A percentile compares a stretch with the other conserved stretches of the same genome.
phyloP scores from a whole-genome alignment of 495 filamentous ascomycete species.

The Aspergillus steynii region DNA sequence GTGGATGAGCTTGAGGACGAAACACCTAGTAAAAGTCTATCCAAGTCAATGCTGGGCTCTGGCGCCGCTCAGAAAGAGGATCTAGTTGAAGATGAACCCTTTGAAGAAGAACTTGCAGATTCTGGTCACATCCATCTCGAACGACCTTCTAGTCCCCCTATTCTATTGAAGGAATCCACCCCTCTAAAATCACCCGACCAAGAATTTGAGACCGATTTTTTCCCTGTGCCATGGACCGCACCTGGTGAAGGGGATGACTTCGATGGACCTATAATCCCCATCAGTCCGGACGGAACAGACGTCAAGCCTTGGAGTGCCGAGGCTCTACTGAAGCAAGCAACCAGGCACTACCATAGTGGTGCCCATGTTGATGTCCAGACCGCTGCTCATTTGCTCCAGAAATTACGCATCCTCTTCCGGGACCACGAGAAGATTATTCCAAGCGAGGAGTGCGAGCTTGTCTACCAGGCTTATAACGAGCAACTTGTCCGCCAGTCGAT shows the following conservation, averaged over 20 bases:
- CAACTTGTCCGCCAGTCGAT: constrained; percentile 64
- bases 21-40: constrained; percentile 12
- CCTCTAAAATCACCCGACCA: constrained; percentile 23
- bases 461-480: constrained; percentile 65
- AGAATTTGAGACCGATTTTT: neutral
- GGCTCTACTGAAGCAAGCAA: constrained; percentile 44
- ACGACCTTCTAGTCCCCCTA: constrained; percentile 44
- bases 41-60: constrained; percentile 25
- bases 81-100: constrained; percentile 20
- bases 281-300: constrained; percentile 30
- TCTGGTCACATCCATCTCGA: constrained; percentile 35
- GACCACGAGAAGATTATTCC: constrained; percentile 46
- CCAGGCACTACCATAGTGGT: constrained; percentile 45
- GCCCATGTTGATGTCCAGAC: constrained; percentile 47
- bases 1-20: constrained; percentile 12
- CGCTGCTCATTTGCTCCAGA: constrained; percentile 48
- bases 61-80: constrained; percentile 21
- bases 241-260: constrained; percentile 24
- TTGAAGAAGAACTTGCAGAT: constrained; percentile 27
- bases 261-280: constrained; percentile 31
- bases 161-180: constrained; percentile 39
- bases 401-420: constrained; percentile 42
- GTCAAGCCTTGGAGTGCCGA: constrained; percentile 52
- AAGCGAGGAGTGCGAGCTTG: constrained; percentile 43
- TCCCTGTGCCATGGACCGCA: constrained; percentile 12